These are phyloP conservation scores for Botrytis tulipae DNA, from an alignment of 2,329 filamentous ascomycete species.

Conservation along the genomic window DNA sequence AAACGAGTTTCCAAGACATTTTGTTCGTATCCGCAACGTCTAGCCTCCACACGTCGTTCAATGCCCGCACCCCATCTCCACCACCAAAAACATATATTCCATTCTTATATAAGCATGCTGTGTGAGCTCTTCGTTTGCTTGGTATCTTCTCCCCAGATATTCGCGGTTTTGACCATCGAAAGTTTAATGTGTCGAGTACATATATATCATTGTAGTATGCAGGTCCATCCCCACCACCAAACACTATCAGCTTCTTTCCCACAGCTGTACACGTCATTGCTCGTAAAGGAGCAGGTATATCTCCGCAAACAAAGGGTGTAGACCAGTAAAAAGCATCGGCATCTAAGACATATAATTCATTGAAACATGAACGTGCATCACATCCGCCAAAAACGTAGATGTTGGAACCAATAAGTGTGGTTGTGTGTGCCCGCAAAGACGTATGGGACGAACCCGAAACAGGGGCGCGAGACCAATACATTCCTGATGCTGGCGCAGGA, in stretches of 20 bases:
- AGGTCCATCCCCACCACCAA: conserved; percentile 68
- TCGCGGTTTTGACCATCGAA: conserved; percentile 62
- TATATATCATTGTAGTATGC: conserved; percentile 72
- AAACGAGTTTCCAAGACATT: conserved; percentile 68
- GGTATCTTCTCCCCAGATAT: conserved; percentile 57
- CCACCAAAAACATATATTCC: conserved; percentile 72
- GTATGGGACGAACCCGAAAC: conserved; percentile 62
- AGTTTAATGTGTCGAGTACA: conserved; percentile 68
- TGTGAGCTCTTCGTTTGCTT: conserved; percentile 64
- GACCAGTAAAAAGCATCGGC: conserved; percentile 71
- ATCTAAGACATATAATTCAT: conserved; percentile 67
- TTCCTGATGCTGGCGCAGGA: conserved; percentile 63
- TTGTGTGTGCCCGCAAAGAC: conserved; percentile 64
- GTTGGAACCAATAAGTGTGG: conserved; percentile 63
- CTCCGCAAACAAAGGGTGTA: conserved; percentile 61
- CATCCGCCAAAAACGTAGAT: conserved; percentile 69
- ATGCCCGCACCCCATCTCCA: conserved; percentile 65
- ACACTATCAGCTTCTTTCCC: conserved; percentile 67
- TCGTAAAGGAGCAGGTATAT: conserved; percentile 62
- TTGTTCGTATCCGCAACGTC: conserved; percentile 64
- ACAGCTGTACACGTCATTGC: conserved; percentile 73
- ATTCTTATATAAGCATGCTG: conserved; percentile 69
- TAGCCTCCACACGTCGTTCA: conserved; percentile 72
- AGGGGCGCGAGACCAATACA: conserved; percentile 69
- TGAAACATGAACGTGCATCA: conserved; percentile 65